Base-by-base conservation (phyloP, 352 stramenopile species). In the Globisporangium emineosum region DNA sequence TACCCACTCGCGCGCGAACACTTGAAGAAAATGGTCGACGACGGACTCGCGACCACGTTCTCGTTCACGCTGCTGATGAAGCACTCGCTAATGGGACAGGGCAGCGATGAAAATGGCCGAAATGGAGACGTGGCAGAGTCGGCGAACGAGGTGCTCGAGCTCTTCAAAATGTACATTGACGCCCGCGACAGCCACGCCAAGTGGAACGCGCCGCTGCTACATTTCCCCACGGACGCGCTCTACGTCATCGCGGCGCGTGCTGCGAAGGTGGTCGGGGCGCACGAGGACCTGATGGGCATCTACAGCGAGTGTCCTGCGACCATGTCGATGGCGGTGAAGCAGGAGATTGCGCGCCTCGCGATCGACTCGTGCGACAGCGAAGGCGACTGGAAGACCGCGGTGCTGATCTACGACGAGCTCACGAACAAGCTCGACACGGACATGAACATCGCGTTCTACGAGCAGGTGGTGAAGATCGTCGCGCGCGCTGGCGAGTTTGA, bases 401-500 rank as follows among this genome's bases (percentile, higher is more conserved):
- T 96, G 52, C 81, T 83, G 23, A 64, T 93, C 58, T 96, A 91
- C 62, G 83, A 89, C 61, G 79, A 89, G 49, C 75, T 93, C 67
- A 84, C 79, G 5, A 71, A 72, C 58, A 64, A 69, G 23, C 50
- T 90, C 37, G 75, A 85, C 45, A 75, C 78, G 40, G 74, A 77
- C 17, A 88, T 68, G 51, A 92, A 91, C 67, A 74, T 89, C 33
- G 71, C 81, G 66, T 70, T 92, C 52, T 96, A 96, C 78, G 83
- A 94, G 51, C 71, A 81, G 19, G 84, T 93, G 32, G 83, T 96
- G 35, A 88, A 89, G 67, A 85, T 92, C 62, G 87, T 96, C 30
- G 87, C 85, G 9, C 82, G 85, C 61, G 81, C 85, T 8, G 87
- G 87, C n/a, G 83, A 91, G 62, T 94, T 90, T 57, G 87, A 96